Conservation (phyloP, 106 monocot genomes). For the Dendrobium huoshanense region DNA sequence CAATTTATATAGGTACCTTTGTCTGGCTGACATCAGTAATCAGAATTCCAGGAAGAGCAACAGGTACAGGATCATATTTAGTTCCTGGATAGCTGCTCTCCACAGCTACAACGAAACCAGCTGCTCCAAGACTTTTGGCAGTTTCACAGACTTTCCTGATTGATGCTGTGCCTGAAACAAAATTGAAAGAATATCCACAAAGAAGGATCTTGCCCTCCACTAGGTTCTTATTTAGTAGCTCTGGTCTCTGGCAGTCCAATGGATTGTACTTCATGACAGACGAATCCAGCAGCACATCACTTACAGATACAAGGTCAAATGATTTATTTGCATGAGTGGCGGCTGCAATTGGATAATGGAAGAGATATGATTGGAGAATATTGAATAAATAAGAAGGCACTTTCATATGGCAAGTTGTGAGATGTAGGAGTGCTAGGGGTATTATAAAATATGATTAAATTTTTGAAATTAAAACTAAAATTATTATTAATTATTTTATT, state of each 20-base stretch:
- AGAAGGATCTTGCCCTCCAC: constrained; percentile 81
- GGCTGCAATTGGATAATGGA: constrained; percentile 39
- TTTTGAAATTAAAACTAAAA: too few relatives aligned
- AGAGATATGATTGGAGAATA: background rate
- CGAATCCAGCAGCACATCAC: constrained; percentile 76
- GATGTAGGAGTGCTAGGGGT: too few relatives aligned
- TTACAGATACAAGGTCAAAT: constrained; percentile 63
- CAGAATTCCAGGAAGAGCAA: constrained; percentile 76
- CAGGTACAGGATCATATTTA: constrained; percentile 86
- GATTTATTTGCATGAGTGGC: constrained; percentile 66
- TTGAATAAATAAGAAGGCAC: background rate
- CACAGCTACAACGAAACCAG: constrained; percentile 87
- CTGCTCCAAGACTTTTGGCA: constrained; percentile 81
- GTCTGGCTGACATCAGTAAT: constrained; percentile 60
- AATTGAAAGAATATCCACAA: constrained; percentile 96
- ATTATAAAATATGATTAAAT: too few relatives aligned
- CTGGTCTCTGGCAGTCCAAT: constrained; percentile 85
- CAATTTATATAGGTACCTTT: constrained; percentile 33
- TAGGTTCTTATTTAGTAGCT: constrained; percentile 71
- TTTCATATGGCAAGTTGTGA: background rate
- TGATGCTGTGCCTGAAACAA: constrained; percentile 86
- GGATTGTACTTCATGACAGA: constrained; percentile 71
- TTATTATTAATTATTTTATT: too few relatives aligned
- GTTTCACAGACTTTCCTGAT: constrained; percentile 88
- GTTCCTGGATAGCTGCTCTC: constrained; percentile 81